These are phyloP conservation scores for Rubia peregrina DNA, from an alignment of 305 asterid species.

Conservation along the genomic window DNA sequence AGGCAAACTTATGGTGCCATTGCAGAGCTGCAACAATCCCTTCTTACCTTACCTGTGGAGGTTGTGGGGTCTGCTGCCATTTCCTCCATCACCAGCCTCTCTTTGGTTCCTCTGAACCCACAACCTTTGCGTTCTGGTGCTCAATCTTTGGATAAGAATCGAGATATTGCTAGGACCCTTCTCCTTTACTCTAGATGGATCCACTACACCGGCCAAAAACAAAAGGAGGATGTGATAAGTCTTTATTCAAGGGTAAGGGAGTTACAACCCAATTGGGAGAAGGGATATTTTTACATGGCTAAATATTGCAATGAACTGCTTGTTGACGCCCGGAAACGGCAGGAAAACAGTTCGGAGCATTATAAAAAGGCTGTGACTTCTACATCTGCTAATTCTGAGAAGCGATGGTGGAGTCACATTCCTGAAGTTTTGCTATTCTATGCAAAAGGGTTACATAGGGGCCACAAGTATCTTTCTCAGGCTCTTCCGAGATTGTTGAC, in stretches of 20 bases:
- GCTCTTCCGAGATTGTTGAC: conserved; percentile 97
- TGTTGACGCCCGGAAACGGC: conserved; percentile 94
- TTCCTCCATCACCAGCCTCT: conserved; percentile 83
- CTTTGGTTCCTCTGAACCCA: conserved; percentile 75
- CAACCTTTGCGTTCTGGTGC: conserved; percentile 55
- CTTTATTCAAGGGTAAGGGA: conserved; percentile 87
- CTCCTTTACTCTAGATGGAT: conserved; percentile 93
- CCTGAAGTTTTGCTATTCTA: conserved; percentile 83
- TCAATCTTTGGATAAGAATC: conserved; percentile 48
- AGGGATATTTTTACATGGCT: conserved; percentile 90
- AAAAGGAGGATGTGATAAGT: conserved; percentile 86
- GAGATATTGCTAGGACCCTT: conserved; percentile 78
- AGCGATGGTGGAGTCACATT: conserved; percentile 79
- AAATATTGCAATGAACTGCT: conserved; percentile 92
- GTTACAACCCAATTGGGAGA: conserved; percentile 96
- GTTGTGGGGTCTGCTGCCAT: conserved; percentile 79
- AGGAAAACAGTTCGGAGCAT: conserved; percentile 59
- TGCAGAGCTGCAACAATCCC: conserved; percentile 94
- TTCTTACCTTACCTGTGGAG: conserved; percentile 78
- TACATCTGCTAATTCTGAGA: conserved; percentile 48
- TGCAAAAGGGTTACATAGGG: conserved; percentile 93
- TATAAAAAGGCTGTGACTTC: conserved; percentile 42
- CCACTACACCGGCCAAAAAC: conserved; percentile 95
- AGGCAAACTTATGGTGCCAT: conserved; percentile 93
- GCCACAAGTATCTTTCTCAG: conserved; percentile 92